These are phyloP conservation scores for Lichtheimia hyalospora DNA, from an alignment of 371 early-diverging fungal species.

Conservation along the genomic window DNA sequence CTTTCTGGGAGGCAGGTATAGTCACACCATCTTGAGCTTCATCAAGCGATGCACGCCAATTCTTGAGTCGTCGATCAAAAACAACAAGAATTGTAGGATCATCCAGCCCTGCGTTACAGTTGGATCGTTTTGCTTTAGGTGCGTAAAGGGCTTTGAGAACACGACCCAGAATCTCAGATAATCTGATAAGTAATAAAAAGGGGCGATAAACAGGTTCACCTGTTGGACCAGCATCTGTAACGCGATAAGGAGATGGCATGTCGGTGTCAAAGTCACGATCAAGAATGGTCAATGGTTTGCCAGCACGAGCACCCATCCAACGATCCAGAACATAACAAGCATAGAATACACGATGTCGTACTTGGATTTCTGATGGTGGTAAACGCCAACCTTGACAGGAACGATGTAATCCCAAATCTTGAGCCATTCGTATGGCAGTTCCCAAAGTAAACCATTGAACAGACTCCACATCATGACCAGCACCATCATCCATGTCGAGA, in stretches of 20 bases:
- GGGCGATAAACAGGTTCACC: conserved; percentile 29
- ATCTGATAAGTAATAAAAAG: conserved; percentile 34
- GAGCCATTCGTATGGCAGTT: conserved; percentile 66
- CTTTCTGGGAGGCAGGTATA: conserved; percentile 35
- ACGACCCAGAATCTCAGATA: conserved; percentile 48
- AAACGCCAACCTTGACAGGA: conserved; percentile 54
- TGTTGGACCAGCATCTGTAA: conserved; percentile 13
- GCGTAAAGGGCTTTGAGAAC: conserved; percentile 43
- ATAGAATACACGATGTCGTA: conserved; percentile 65
- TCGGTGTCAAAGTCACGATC: conserved; percentile 52
- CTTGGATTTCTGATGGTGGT: conserved; percentile 54
- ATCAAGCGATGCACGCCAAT: conserved; percentile 35
- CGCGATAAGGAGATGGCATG: conserved; percentile 37
- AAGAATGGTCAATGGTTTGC: conserved; percentile 50
- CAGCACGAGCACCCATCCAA: conserved; percentile 48
- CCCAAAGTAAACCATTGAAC: conserved; percentile 62
- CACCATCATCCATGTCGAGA: conserved; percentile 40
- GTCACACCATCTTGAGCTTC: conserved; percentile 18
- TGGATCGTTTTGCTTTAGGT: conserved; percentile 42
- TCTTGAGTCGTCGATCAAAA: conserved; percentile 41
- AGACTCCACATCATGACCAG: conserved; percentile 31
- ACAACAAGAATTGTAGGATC: conserved; percentile 44
- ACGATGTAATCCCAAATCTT: conserved; percentile 70
- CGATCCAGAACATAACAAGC: conserved; percentile 62
- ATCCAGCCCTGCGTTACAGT: conserved; percentile 38